Evolutionary conservation across 495 filamentous ascomycete species (phyloP), one percentile per base, ranked within the genome.

Genomic region (Melanomma pulvis-pyrius): DNA sequence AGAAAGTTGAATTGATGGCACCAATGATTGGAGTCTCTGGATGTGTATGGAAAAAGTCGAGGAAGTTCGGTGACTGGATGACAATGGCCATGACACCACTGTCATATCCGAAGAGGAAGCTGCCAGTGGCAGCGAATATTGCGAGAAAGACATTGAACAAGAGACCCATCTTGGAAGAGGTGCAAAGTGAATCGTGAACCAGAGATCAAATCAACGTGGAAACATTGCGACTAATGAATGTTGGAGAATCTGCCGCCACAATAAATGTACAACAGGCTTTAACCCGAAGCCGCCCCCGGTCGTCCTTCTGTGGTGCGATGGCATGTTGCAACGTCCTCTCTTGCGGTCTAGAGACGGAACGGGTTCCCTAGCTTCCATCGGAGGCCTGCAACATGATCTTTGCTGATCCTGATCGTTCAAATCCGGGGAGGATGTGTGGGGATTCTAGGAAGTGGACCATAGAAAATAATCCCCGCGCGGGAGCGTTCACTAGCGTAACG

Each of bases 11-110:
- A 58, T 73, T 73, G 55, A 73, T 73, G 19, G 71, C 71, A 19
- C 71, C 71, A 28, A 73, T 64, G 28, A 67, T 73, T 1, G 68
- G 29, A 44, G 63, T 65, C n/a, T 56, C 17, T 22, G 54, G 34
- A 49, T 58, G 59, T 9, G 71, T 73, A 28, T 69, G 50, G 59
- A 73, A 73, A 52, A 71, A 73, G 2, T 58, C 26, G 1, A 73
- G 67, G 44, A 88, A 88, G 57, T 74, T 62, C 17, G 71, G 50
- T 5, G 72, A 75, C 19, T 64, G 65, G 29, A 78, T 76, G 62
- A 69, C 77, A 59, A 63, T 68, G 25, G 74, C 70, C 71, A 78
- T 76, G 50, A 79, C 72, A 76, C 78, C 69, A 46, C 41, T 46
- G 71, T 78, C 77, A 67, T 79, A 79, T 46, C 77, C 76, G 48